phyloP scores from a whole-genome alignment of 345 rosid species.

The Salix udensis region DNA sequence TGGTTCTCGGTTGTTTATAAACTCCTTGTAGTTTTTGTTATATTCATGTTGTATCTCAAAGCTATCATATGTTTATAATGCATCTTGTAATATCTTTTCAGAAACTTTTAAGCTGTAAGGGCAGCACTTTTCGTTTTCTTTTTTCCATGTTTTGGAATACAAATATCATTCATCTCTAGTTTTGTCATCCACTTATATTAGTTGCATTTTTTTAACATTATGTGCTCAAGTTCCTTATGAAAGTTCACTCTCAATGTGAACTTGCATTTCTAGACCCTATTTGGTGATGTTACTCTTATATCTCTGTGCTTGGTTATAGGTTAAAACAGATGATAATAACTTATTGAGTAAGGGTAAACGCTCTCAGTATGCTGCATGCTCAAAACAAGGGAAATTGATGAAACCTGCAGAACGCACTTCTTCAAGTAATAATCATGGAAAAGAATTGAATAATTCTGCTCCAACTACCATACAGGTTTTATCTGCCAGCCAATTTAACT shows the following conservation, averaged over 20 bases:
- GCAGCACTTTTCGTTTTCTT: not conserved
- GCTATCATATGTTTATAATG: not conserved
- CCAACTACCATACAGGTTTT: slow-evolving; percentile 34
- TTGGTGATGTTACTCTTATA: slow-evolving; percentile 9
- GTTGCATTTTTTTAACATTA: not conserved
- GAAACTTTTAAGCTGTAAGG: not conserved
- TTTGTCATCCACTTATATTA: not conserved
- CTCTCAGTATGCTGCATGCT: slow-evolving; percentile 33
- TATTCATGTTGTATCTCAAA: not conserved
- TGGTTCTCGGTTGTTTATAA: not conserved
- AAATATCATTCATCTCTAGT: not conserved
- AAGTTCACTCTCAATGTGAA: not conserved
- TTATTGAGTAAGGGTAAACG: slow-evolving; percentile 45
- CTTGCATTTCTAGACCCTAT: not conserved
- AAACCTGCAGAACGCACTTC: slow-evolving; percentile 44
- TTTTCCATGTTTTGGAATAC: not conserved
- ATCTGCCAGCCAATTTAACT: slow-evolving; percentile 39
- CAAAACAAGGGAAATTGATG: slow-evolving; percentile 46
- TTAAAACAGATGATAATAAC: slow-evolving; percentile 35
- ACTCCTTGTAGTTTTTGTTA: not conserved
- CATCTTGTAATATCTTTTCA: not conserved
- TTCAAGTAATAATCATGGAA: slow-evolving; percentile 43
- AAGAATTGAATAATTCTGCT: slow-evolving; percentile 44
- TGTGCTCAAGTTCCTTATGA: not conserved
- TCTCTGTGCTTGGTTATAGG: slow-evolving; percentile 30